Evolutionary conservation across 768 basidiomycete genomes (phyloP).

Genomic region (Leccinum truebloodii): DNA sequence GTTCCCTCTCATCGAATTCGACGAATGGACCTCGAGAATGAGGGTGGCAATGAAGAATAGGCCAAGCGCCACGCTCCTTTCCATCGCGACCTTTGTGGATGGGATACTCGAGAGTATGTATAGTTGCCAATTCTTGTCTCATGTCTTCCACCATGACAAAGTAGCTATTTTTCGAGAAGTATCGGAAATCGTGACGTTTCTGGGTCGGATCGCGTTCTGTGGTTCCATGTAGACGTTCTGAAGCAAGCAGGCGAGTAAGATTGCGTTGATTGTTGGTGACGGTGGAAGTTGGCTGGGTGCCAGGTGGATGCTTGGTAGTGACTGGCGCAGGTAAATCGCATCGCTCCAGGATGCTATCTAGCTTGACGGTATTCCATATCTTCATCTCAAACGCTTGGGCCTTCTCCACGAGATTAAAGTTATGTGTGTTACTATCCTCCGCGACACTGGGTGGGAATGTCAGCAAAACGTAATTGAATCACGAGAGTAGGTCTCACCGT

Average conservation of each 20-base stretch:
- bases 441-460: constrained; percentile 21
- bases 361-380: constrained; percentile 78
- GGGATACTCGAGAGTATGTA: constrained; percentile 82
- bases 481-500: constrained; percentile 44
- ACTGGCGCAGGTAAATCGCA: constrained; percentile 46
- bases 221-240: constrained; percentile 81
- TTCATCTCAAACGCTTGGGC: constrained; percentile 76
- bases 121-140: constrained; percentile 77
- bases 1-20: constrained; percentile 74
- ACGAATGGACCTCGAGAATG: constrained; percentile 72
- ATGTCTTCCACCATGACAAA: constrained; percentile 95
- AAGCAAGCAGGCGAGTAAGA: constrained; percentile 66
- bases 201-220: constrained; percentile 92
- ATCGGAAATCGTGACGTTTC: constrained; percentile 83
- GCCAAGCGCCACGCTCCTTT: constrained; percentile 69
- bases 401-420: constrained; percentile 59
- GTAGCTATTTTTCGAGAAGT: constrained; percentile 73
- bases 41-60: constrained; percentile 79
- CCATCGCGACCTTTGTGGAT: constrained; percentile 52
- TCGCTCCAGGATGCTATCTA: constrained; percentile 70
- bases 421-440: constrained; percentile 34
- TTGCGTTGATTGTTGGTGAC: constrained; percentile 42
- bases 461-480: background rate
- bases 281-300: constrained; percentile 32
- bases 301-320: constrained; percentile 30